Base-by-base conservation (phyloP, 768 basidiomycete species). In the Hygrocybe coccinea region DNA sequence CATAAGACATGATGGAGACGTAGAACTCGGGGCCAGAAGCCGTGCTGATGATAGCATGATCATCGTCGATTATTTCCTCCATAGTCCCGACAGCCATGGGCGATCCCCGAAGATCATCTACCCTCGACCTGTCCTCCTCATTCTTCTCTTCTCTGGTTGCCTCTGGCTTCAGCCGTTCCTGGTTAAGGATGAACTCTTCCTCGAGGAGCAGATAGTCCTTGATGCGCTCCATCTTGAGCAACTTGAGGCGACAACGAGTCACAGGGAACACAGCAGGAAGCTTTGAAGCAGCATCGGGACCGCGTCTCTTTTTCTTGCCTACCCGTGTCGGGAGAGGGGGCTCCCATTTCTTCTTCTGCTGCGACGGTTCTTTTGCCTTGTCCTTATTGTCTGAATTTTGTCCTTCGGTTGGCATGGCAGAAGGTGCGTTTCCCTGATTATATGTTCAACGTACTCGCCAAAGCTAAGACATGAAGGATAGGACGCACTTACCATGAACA, bases 21-120 rank as follows among this genome's bases (percentile, higher is more conserved):
- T 98, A 97, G 69, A 86, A 93, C 68, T 98, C 97, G 22, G 95
- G 94, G 2, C 95, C 95, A 38, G 89, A 91, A 21, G 92, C 84
- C 8, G 92, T 91, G 69, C 89, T 91, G 67, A 99, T 87, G 70
- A 99, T 97, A n/a, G 97, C 97, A 72, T 99, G 92, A 81, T 95
- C 92, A 73, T 95, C 93, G 78, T 95, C 92, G 63, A 95, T 92
- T 60, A 95, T 91, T 73, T 99, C 97, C 74, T 98, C 97, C 71
- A 99, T 79, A 0, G 93, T 93, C 19, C 97, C 97, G 57, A 99
- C 93, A n/a, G 89, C 89, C 93, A 99, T 95, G 7, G 95, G 97
- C 47, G 85, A 89, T 6, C 97, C 97, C 34, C 95, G 86, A 34
- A 99, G 70, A 70, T 94, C 91, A 71, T 99, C 95, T 46, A 99